Evolutionary conservation across 2,329 filamentous ascomycete species (phyloP).

Genomic region (Claviceps sp.): DNA sequence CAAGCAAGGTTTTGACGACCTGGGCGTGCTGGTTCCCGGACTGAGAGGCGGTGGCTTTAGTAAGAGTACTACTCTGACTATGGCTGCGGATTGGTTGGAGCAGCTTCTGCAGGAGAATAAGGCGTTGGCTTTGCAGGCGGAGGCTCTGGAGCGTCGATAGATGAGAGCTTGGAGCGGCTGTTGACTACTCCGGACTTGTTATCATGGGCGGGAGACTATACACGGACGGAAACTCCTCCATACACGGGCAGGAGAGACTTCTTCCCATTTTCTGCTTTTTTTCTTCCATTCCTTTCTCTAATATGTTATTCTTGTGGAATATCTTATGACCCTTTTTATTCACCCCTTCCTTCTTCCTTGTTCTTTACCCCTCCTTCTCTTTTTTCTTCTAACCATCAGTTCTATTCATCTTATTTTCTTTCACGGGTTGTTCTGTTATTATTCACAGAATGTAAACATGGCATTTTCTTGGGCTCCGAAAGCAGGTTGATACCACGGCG

Average conservation of each 20-base stretch:
- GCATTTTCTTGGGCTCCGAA: background rate
- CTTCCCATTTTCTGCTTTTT: too few relatives aligned
- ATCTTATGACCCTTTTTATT: background rate
- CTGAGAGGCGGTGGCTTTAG: constrained; percentile 63
- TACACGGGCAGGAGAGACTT: too few relatives aligned
- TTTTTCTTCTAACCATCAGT: background rate
- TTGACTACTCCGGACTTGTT: too few relatives aligned
- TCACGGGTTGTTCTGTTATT: background rate
- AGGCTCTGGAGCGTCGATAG: constrained; percentile 1
- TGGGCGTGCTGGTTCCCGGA: constrained; percentile 64
- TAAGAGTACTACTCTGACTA: constrained; percentile 66
- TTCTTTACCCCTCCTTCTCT: background rate
- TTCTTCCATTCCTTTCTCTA: too few relatives aligned
- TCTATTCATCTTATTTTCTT: background rate
- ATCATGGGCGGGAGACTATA: too few relatives aligned
- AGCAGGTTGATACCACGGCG: constrained; percentile 3
- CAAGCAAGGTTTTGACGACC: constrained; percentile 67
- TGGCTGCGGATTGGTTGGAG: constrained; percentile 68
- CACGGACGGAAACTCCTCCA: too few relatives aligned
- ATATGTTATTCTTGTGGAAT: too few relatives aligned
- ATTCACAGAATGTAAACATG: background rate
- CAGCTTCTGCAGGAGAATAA: constrained; percentile 57
- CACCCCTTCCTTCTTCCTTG: background rate
- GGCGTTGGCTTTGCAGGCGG: constrained; percentile 25
- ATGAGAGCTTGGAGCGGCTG: background rate